Percentiles rank a stretch among this genome's conserved stretches.
phyloP scores from a whole-genome alignment of 306 rosid species.

The Vigna mungo region DNA sequence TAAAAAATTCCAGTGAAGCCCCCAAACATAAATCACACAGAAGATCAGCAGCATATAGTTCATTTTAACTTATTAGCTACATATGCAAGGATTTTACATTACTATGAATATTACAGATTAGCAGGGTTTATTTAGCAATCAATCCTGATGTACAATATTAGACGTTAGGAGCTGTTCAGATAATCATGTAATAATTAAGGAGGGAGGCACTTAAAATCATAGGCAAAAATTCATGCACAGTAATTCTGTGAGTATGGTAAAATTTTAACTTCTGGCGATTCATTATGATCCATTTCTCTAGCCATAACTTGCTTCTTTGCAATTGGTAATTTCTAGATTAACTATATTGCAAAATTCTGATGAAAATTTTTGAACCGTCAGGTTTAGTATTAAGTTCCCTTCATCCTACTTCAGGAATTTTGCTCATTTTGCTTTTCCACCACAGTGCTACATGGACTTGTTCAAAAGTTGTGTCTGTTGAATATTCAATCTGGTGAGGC shows the following conservation, averaged over 20 bases:
- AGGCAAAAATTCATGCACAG: background rate
- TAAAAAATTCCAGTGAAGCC: constrained; percentile 55
- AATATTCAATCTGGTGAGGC: constrained; percentile 1
- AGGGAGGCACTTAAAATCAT: constrained; percentile 27
- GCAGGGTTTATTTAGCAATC: constrained; percentile 32
- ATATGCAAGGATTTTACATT: constrained; percentile 8
- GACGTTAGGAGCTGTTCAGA: constrained; percentile 41
- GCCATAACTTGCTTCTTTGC: constrained; percentile 20
- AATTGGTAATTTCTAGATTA: background rate
- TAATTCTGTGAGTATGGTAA: background rate
- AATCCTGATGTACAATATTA: constrained; percentile 37
- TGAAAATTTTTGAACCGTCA: background rate
- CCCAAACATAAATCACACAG: constrained; percentile 22
- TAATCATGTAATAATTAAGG: constrained; percentile 33
- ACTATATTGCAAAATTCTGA: background rate
- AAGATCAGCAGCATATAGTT: constrained; percentile 61
- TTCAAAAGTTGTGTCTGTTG: background rate
- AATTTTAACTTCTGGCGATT: background rate
- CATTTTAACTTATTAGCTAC: constrained; percentile 44
- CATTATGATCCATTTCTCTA: background rate
- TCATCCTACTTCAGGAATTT: background rate
- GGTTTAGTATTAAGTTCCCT: background rate
- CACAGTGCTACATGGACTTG: constrained; percentile 23
- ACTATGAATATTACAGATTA: constrained; percentile 38
- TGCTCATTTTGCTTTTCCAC: background rate